Evolutionary conservation across 495 filamentous ascomycete species (phyloP).

Genomic region (Penicillium taxi): DNA sequence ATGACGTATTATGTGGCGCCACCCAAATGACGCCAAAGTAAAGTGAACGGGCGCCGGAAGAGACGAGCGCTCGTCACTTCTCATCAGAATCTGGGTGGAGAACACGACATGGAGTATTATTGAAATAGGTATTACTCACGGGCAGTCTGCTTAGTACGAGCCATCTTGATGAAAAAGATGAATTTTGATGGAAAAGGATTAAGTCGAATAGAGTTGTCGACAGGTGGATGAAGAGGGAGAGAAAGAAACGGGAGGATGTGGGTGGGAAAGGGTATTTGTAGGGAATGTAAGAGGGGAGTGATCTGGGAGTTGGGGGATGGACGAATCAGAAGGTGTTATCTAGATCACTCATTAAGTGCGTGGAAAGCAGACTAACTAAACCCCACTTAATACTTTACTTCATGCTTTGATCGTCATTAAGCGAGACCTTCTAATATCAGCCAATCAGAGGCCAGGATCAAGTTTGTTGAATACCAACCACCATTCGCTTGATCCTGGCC

Average conservation of each 20-base stretch:
- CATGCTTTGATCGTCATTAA: constrained; percentile 20
- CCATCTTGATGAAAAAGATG: constrained; percentile 61
- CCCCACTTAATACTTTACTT: constrained; percentile 10
- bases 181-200: constrained; percentile 37
- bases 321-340: constrained; percentile 16
- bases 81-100: too few relatives aligned
- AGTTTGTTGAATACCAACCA: constrained; percentile 25
- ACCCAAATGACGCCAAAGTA: too few relatives aligned
- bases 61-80: too few relatives aligned
- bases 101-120: constrained; percentile 7
- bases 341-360: constrained; percentile 28
- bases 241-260: constrained; percentile 40
- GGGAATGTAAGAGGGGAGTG: constrained; percentile 30
- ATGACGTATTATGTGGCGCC: too few relatives aligned
- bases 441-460: constrained; percentile 42
- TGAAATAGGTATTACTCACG: constrained; percentile 52
- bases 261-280: constrained; percentile 47
- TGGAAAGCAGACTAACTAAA: constrained; percentile 33
- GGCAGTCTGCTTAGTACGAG: constrained; percentile 99
- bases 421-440: constrained; percentile 23
- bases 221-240: constrained; percentile 25
- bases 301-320: constrained; percentile 26
- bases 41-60: too few relatives aligned
- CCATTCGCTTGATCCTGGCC: constrained; percentile 31
- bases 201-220: constrained; percentile 35